Percentiles rank a stretch among this genome's conserved stretches.
These are phyloP conservation scores for Fusarium tricinctum DNA, from an alignment of 2,329 filamentous ascomycete species.

Conservation along the genomic window DNA sequence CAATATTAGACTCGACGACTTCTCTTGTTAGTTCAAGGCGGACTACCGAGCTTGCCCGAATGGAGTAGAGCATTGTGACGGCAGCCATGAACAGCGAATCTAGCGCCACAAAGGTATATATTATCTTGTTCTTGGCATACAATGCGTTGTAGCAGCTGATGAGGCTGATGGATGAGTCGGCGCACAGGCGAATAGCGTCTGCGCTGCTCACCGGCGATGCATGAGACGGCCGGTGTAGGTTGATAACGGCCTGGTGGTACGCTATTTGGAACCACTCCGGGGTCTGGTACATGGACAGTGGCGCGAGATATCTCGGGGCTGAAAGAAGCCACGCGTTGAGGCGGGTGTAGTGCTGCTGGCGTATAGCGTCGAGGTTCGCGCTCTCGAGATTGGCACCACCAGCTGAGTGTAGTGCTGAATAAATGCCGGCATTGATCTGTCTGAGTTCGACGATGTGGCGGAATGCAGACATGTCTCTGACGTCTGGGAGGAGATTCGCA, in stretches of 20 bases:
- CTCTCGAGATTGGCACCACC: conserved; percentile 35
- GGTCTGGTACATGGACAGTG: conserved; percentile 45
- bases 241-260: conserved; percentile 45
- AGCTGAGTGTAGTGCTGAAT: conserved; percentile 42
- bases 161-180: conserved; percentile 44
- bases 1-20: conserved; percentile 44
- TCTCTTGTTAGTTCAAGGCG: conserved; percentile 39
- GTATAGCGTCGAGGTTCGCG: conserved; percentile 35
- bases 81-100: conserved; percentile 44
- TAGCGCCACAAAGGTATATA: conserved; percentile 39
- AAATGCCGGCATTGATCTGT: conserved; percentile 40
- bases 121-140: conserved; percentile 46
- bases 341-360: conserved; percentile 41
- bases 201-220: conserved; percentile 44
- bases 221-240: conserved; percentile 42
- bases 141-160: conserved; percentile 45
- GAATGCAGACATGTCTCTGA: conserved; percentile 44
- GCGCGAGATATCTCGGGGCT: conserved; percentile 40
- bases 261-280: conserved; percentile 47
- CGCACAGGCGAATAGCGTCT: conserved; percentile 43
- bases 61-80: conserved; percentile 44
- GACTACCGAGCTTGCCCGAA: conserved; percentile 35
- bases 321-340: conserved; percentile 44
- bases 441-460: conserved; percentile 41
- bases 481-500: conserved; percentile 32